Evolutionary conservation across 495 filamentous ascomycete species (phyloP), one percentile per base, ranked within the genome.

Genomic region (Evernia prunastri): DNA sequence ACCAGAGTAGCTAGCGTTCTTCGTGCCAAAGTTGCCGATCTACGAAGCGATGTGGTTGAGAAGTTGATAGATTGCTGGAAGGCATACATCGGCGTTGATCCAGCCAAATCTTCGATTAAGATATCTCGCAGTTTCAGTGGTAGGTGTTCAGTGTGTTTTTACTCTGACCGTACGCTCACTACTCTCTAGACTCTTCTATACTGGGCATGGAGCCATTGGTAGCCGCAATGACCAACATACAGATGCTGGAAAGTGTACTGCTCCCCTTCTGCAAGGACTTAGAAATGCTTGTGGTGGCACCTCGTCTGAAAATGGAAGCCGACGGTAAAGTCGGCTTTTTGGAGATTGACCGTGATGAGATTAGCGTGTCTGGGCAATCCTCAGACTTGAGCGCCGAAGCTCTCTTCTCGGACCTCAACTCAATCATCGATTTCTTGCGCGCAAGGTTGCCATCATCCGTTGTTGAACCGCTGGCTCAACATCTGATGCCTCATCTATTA

Each of bases 401-500:
- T 12, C 72, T 87, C 36, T 82, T 89, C 61, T 64, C 72, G 18
- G 86, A 91, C 69, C 73, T 95, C 2, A 77, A 79, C 39, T 69
- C 72, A 10, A 79, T 91, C 9, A 79, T 93, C 31, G 76, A 76
- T 3, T 94, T 89, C 69, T 73, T 96, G 4, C 79, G 81, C 51
- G 75, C 81, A 27, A 77, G 78, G 49, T 75, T 97, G 18, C 92
- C 94, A 6, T 58, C 75, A 23, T 79, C 84, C 15, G 78, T 96
- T 6, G 72, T 82, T 23, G 72, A 78, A 27, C 79, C 83, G 0
- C 74, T 97, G 13, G 88, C 89, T 0, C 77, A 81, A 13, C 78
- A 79, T 8, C 80, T 96, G 60, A 82, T 95, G 67, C 86, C 88
- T 1, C 77, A 75, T 63, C 72, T 96, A 20, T 80, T 85, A 9